phyloP scores from a whole-genome alignment of 129 eudicot genomes.

The Helianthus tuberosus region DNA sequence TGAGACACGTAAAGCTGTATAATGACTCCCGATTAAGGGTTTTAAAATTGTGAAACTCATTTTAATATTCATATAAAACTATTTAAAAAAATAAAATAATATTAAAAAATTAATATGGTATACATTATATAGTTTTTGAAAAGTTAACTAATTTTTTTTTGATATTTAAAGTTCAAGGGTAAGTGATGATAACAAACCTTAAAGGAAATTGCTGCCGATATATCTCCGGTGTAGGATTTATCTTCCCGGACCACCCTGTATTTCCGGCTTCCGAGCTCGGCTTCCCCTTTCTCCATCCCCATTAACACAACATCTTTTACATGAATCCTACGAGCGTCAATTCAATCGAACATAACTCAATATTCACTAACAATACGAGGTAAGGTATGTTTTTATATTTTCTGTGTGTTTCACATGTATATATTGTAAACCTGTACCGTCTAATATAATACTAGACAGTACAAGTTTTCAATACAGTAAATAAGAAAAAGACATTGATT shows the following conservation, averaged over 20 bases:
- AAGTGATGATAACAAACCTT: slow-evolving; percentile 13
- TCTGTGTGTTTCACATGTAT: too few relatives aligned
- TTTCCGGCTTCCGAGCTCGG: slow-evolving; percentile 29
- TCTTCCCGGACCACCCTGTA: slow-evolving; percentile 46
- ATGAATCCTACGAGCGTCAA: slow-evolving; percentile 16
- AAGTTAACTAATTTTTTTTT: neutral
- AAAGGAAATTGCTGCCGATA: slow-evolving; percentile 31
- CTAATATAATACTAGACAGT: too few relatives aligned
- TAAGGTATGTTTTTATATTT: neutral
- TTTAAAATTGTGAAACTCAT: neutral
- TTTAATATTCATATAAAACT: too few relatives aligned
- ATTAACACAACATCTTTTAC: slow-evolving; percentile 38
- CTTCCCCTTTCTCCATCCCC: slow-evolving; percentile 42
- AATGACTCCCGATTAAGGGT: too few relatives aligned
- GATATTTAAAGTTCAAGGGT: neutral
- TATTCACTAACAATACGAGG: neutral
- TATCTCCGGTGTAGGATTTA: slow-evolving; percentile 39
- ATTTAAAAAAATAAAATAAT: too few relatives aligned
- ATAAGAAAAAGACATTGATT: neutral
- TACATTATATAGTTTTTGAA: neutral
- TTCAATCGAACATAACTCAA: neutral
- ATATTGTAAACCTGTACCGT: too few relatives aligned
- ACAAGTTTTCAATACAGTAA: too few relatives aligned
- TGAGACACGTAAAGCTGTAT: too few relatives aligned
- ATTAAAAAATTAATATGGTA: neutral